Base-by-base conservation (phyloP, 305 asterid species). In the Fraxinus floribunda region DNA sequence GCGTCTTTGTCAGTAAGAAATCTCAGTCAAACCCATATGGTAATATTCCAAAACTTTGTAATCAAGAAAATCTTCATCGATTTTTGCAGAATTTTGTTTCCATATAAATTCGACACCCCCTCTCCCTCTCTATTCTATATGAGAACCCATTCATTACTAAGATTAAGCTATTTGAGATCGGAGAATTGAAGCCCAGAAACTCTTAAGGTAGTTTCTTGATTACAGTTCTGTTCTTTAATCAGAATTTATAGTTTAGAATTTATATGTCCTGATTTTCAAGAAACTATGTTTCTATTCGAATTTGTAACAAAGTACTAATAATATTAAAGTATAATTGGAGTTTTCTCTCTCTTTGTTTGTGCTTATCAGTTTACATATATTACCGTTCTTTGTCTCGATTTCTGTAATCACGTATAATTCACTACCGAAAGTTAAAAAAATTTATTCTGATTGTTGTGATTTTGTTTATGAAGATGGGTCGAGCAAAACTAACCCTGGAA, bases 401-500 rank as follows among this genome's bases (percentile, higher is more conserved):
- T 11, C n/a, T 46, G 55, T 46, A 46, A 46, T 46, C 55, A 3
- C 55, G n/a, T 11, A 46, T 16, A 16, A 16, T 16, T 52, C 22
- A 52, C 2, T 52, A 52, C 16, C 2, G 4, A 16, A 52, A 52
- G 20, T 52, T 16, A 49, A 49, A 49, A 34, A 34, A 2, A 15
- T 15, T 18, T 57, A 18, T 62, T 62, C 38, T 66, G 9, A 26
- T 26, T 66, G 13, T 66, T 66, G 18, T 62, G 34, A 20, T 1
- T 66, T 66, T 66, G 38, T 66, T 62, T 8, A 62, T 62, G 71
- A 41, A 78, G 77, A 85, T 85, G 87, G 85, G 76, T 0, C 77
- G 85, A 55, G 77, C 77, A 36, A 82, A 36, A 29, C 11, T 85
- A 78, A 30, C 80, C 5, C 5, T 84, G 84, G 78, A 83, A 39